A percentile compares a stretch with the other conserved stretches of the same genome.
These are phyloP conservation scores for Areca catechu DNA, from an alignment of 176 grass and related monocot species.

Conservation along the genomic window DNA sequence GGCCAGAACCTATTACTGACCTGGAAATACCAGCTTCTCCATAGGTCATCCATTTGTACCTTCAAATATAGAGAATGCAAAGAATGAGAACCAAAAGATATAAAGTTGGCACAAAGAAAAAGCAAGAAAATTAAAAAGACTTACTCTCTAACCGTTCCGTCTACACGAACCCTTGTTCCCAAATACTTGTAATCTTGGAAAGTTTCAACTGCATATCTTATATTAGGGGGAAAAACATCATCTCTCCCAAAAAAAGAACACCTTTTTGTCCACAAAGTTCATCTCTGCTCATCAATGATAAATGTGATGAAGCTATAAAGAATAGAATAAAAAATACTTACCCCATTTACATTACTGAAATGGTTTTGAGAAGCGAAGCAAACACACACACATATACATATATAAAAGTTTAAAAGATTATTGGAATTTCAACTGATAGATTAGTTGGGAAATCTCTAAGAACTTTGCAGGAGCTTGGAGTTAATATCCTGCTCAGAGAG, in stretches of 20 bases:
- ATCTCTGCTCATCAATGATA: background rate
- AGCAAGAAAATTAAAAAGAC: conserved; percentile 18
- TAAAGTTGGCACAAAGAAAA: conserved; percentile 12
- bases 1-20: conserved; percentile 74
- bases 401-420: no score
- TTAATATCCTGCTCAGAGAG: no score
- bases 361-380: no score
- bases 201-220: conserved; percentile 71
- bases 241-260: conserved; percentile 8
- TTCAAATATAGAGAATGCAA: conserved; percentile 13
- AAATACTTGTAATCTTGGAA: conserved; percentile 80
- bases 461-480: no score
- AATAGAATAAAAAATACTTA: background rate
- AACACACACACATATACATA: no score
- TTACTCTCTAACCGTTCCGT: conserved; percentile 94
- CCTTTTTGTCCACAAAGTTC: background rate
- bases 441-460: no score
- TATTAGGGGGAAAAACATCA: conserved; percentile 6
- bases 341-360: no score
- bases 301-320: background rate
- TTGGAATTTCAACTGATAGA: no score
- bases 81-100: conserved; percentile 9
- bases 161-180: conserved; percentile 62
- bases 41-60: conserved; percentile 98
- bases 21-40: conserved; percentile 68